Base-by-base conservation (phyloP, 2,329 filamentous ascomycete genomes). In the Amylocarpus encephaloides region DNA sequence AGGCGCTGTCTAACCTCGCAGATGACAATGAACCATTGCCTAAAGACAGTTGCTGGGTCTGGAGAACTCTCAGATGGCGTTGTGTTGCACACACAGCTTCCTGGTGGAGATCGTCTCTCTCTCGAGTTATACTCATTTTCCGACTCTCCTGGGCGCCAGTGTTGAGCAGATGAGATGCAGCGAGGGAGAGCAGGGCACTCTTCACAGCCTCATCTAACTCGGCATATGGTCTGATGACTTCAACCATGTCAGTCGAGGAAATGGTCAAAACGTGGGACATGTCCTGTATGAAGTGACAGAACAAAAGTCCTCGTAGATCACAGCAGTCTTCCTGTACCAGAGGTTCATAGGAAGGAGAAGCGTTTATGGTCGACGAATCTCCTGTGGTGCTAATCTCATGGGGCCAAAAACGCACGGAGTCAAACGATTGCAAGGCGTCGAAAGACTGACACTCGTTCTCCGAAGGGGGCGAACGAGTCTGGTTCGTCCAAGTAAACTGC, bases 201-300 rank as follows among this genome's bases (percentile, higher is more conserved):
- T 59, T 59, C 2, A 60, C 43, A 18, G 39, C 56, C 9, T 40
- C 43, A 18, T 60, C 58, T 2, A 15, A 18, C 26, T 57, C 11
- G n/a, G 58, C 58, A 5, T 58, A 36, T 12, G 58, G 58, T 3
- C 58, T 45, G 1, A 62, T 45, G 15, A 55, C 48, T 7, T 36
- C 38, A 10, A 48, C 54, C 42, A 60, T 50, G 3, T 54, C 57
- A 41, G 57, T 35, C 1, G 52, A 29, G 7, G 35, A 39, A 11
- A 32, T 41, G 4, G 49, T 56, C 4, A 49, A 54, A 2, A 61
- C 10, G 9, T 39, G 19, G 1, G 58, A 58, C 48, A 55, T 53
- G 13, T 47, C 39, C 1, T 43, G 11, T 1, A 46, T 54, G 38
- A 59, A 62, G 35, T 61, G 58, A 12, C 41, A 50, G 32, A 59